A percentile compares a stretch with the other conserved stretches of the same genome.
Evolutionary conservation across 139 green algal genomes (phyloP).

Genomic region (Yamagishiella unicocca): DNA sequence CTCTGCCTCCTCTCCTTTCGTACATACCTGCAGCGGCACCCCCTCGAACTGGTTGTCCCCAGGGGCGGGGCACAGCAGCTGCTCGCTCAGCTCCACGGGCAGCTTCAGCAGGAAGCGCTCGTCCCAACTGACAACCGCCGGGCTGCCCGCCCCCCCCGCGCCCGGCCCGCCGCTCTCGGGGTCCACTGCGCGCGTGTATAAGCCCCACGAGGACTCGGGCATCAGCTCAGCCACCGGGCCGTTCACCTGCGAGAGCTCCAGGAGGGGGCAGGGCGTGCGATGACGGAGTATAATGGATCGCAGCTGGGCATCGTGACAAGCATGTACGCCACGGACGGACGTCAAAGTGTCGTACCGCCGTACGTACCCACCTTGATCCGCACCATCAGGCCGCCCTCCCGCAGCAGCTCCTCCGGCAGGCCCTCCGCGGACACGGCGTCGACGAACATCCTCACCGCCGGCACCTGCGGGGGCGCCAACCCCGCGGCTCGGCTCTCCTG

Average conservation of each 20-base stretch:
- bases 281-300: too few relatives aligned
- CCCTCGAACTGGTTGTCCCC: conserved; percentile 65
- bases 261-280: too few relatives aligned
- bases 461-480: conserved; percentile 14
- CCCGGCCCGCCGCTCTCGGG: neutral
- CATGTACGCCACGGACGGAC: too few relatives aligned
- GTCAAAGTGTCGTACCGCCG: too few relatives aligned
- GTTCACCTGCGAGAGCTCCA: conserved; percentile 39
- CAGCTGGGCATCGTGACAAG: too few relatives aligned
- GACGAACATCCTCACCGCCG: conserved; percentile 9
- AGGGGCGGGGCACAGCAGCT: conserved; percentile 61
- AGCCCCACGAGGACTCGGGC: conserved; percentile 49
- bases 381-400: conserved; percentile 14
- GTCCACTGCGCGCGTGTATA: conserved; percentile 55
- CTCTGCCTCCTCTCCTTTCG: too few relatives aligned
- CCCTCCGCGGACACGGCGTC: neutral
- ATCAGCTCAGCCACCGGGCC: conserved; percentile 48
- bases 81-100: conserved; percentile 58
- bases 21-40: conserved; percentile 56
- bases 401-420: conserved; percentile 8
- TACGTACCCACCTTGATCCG: conserved; percentile 22
- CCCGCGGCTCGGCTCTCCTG: neutral
- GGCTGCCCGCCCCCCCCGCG: neutral
- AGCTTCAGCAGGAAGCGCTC: conserved; percentile 77
- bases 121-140: conserved; percentile 55